phyloP scores from a whole-genome alignment of 2,329 filamentous ascomycete genomes.

The Truncatella angustata region DNA sequence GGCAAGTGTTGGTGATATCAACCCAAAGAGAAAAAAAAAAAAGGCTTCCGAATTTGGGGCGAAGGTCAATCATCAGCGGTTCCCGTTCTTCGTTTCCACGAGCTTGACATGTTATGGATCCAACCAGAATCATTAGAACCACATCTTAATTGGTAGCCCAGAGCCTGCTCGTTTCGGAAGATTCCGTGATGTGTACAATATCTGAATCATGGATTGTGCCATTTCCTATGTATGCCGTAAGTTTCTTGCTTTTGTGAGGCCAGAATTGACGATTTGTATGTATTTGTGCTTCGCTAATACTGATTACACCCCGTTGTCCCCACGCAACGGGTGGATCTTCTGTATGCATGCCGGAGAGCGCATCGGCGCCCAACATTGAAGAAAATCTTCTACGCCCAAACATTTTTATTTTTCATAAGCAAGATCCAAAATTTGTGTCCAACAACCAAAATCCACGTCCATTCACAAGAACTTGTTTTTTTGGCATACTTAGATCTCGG shows the following conservation, averaged over 20 bases:
- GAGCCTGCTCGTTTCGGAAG: too few relatives aligned
- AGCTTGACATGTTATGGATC: not conserved
- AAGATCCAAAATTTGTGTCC: not conserved
- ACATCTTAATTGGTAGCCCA: too few relatives aligned
- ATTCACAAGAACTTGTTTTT: too few relatives aligned
- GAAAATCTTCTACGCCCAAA: conserved; percentile 6
- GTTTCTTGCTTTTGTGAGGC: too few relatives aligned
- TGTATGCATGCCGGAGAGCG: not conserved
- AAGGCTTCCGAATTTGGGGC: too few relatives aligned
- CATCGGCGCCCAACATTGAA: conserved; percentile 11
- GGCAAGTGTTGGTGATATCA: not conserved
- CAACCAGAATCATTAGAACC: not conserved
- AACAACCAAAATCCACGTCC: not conserved
- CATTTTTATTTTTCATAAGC: conserved; percentile 4
- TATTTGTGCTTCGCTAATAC: not conserved
- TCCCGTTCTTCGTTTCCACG: not conserved
- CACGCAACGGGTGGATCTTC: conserved; percentile 5
- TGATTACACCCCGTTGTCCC: not conserved
- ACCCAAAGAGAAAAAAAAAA: too few relatives aligned
- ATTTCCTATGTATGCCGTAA: too few relatives aligned
- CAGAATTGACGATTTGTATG: too few relatives aligned
- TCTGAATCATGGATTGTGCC: too few relatives aligned
- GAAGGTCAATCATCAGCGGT: not conserved
- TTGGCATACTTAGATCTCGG: not conserved
- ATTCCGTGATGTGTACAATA: not conserved